A percentile compares a stretch with the other conserved stretches of the same genome.
These are phyloP conservation scores for Ophiostoma perfectum DNA, from an alignment of 2,329 filamentous ascomycete genomes.

Conservation along the genomic window DNA sequence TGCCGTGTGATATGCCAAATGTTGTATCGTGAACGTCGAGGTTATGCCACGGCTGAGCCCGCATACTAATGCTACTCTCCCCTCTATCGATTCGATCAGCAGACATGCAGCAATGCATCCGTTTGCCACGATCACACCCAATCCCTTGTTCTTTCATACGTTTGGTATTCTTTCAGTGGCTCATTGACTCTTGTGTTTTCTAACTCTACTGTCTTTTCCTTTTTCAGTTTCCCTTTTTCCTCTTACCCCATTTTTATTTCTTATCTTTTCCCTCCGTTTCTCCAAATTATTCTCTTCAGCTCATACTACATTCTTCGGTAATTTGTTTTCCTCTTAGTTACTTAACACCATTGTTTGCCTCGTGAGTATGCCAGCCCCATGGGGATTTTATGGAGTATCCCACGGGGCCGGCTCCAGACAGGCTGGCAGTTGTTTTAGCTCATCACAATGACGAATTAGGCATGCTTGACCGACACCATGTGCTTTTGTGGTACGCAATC, in stretches of 20 bases:
- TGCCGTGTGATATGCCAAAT: not conserved
- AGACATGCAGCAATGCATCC: not conserved
- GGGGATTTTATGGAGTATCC: constrained; percentile 13
- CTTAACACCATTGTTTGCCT: not conserved
- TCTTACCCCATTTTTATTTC: not conserved
- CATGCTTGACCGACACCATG: not conserved
- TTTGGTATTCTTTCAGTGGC: too few species aligned
- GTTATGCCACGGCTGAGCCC: not conserved
- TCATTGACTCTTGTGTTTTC: not conserved
- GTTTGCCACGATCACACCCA: constrained; percentile 1
- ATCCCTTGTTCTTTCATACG: not conserved
- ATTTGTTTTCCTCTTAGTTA: not conserved
- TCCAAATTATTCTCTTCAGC: not conserved
- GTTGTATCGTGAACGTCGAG: not conserved
- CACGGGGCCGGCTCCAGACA: not conserved
- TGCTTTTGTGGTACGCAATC: constrained; percentile 10
- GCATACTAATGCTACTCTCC: constrained; percentile 7
- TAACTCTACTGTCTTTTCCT: not conserved
- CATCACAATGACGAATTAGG: not conserved
- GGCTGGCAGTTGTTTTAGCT: not conserved
- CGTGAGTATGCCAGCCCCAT: constrained; percentile 13
- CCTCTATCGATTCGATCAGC: constrained; percentile 3
- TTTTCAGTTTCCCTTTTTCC: not conserved
- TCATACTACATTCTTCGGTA: too few species aligned
- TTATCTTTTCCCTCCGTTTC: not conserved